Evolutionary conservation across 108 stramenopile genomes (phyloP), one percentile per base, ranked within the genome.

Genomic region (Cyclotella baltica): DNA sequence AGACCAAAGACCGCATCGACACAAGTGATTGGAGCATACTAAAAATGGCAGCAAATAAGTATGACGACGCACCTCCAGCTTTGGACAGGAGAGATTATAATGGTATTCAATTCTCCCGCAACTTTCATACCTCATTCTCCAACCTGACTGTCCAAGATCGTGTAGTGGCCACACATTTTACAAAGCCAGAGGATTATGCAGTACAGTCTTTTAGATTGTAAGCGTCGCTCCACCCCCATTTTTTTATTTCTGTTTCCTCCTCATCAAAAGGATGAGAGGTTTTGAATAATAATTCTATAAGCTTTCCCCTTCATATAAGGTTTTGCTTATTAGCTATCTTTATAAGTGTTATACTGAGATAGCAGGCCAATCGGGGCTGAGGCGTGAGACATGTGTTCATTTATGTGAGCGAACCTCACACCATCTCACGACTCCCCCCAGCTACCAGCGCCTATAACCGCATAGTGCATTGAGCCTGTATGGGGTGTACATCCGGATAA

Each of bases 21-120:
- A n/a, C n/a, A n/a, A n/a, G n/a, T n/a, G 61, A 92, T 72, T 43
- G 40, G 40, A 43, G 40, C 6, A 6, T 10, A 13, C 40, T 43
- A 10, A 13, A 6, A 6, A 6, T 43, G 40, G 40, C 40, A 43
- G 10, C 40, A 6, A 6, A 43, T 43, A 43, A 43, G 13, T 43
- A 43, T 13, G 13, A 43, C 13, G 40, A 43, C 40, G 13, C 40
- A 10, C 40, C 40, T 6, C 40, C 40, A 43, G 40, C 40, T 43
- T 43, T 43, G 40, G 40, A 43, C 40, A 43, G 13, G 40, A 6
- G 10, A 10, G 40, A 10, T 43, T 43, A 43, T 13, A 6, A 43
- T 13, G 40, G 40, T 43, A 43, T 43, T 43, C 40, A 43, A 43
- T 43, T 43, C 40, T 43, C 40, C 6, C 40, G 40, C 40, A 43